Evolutionary conservation across 371 early-diverging fungal species (phyloP), one percentile per base, ranked within the genome.

Genomic region (Mucor saturninus): DNA sequence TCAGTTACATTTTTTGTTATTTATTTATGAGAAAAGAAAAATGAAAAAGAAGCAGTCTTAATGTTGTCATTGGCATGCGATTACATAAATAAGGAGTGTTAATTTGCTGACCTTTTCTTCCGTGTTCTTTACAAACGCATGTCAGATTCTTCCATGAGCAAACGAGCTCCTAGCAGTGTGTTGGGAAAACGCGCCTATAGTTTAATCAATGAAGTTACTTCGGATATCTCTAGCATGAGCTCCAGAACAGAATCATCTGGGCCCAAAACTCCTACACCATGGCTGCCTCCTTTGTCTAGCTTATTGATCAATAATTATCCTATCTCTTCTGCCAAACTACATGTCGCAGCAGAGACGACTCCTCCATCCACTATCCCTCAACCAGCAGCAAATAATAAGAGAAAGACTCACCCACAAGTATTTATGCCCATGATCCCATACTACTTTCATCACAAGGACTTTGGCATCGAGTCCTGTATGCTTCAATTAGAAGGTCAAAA

Each of bases 391-490:
- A 21, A 21, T 21, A 21, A 21, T 21, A 35, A 35, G 8, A 35
- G 35, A 30, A 42, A 21, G n/a, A 31, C 10, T 50, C 30, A 2
- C 11, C n/a, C 6, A 21, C n/a, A 21, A 6, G 21, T 13, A 10
- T 50, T 15, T 32, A 59, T 55, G 64, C 68, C 62, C 0, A 32
- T 58, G 15, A 65, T 70, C 37, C 67, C 71, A 13, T 71, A 59
- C 32, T 71, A 54, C 45, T 71, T 60, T 45, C 67, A 71, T 50
- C 71, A 71, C 42, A 11, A 37, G 7, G 37, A 56, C 28, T 71
- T 71, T 53, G 71, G 71, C 29, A 63, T 71, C 26, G 71, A 71
- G 53, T 55, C 67, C 3, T 62, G 67, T 49, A 63, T 67, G 67
- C 40, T 45, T 31, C 71, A 67, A 54, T 56, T 63, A 21, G 39